Conservation (phyloP, 352 stramenopile species). For the Phytopythium helicoides region DNA sequence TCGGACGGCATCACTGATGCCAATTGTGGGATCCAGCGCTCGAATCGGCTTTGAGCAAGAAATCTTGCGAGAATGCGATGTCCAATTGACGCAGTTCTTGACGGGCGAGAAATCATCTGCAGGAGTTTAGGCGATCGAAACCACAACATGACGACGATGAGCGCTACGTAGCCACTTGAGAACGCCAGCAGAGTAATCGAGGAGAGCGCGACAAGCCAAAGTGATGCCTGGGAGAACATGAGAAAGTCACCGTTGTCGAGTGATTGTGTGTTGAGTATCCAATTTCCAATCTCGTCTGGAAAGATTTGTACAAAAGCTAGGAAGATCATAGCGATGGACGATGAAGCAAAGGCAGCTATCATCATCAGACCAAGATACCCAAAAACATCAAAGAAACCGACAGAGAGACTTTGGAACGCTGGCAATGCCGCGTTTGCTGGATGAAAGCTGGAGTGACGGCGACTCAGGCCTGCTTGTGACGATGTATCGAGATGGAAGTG, state of each 20-base stretch:
- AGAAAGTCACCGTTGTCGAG: constrained; percentile 52
- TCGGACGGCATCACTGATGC: too few relatives aligned
- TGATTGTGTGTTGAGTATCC: constrained; percentile 34
- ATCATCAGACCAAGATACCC: constrained; percentile 36
- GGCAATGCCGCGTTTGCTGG: too few relatives aligned
- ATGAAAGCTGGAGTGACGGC: too few relatives aligned
- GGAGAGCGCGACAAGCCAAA: constrained; percentile 24
- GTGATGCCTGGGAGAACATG: constrained; percentile 30
- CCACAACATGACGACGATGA: constrained; percentile 36
- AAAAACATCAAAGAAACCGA: constrained; percentile 51
- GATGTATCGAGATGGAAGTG: too few relatives aligned
- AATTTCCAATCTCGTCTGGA: constrained; percentile 36
- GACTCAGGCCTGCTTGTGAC: too few relatives aligned
- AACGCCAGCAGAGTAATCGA: constrained; percentile 29
- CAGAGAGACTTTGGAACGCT: too few relatives aligned
- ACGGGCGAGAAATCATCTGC: constrained; percentile 13
- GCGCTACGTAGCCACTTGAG: constrained; percentile 25
- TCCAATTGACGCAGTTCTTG: constrained; percentile 14
- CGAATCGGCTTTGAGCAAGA: not conserved
- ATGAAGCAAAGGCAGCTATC: constrained; percentile 33
- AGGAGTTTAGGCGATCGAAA: constrained; percentile 20
- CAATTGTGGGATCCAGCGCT: too few relatives aligned
- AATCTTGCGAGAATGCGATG: constrained; percentile 8
- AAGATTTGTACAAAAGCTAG: constrained; percentile 43
- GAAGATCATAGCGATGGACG: constrained; percentile 23